Conservation (phyloP, 139 green algal species). For the Micractinium sp. region DNA sequence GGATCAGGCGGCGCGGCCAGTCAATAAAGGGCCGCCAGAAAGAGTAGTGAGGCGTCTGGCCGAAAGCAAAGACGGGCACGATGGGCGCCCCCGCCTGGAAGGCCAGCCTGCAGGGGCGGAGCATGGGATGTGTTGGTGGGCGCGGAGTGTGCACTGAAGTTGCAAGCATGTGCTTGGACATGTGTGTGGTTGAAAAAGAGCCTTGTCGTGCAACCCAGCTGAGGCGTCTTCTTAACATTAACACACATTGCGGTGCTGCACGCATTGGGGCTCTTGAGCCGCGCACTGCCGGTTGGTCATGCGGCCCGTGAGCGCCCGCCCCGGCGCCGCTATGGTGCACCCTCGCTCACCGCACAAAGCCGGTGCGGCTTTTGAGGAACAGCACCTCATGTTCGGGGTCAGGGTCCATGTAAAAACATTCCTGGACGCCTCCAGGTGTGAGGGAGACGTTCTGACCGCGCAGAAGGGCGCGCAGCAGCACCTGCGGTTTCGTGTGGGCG, state of each 20-base stretch:
- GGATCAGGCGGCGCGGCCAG: conserved; percentile 20
- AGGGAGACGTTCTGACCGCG: conserved; percentile 39
- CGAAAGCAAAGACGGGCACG: conserved; percentile 90
- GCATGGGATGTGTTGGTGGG: neutral
- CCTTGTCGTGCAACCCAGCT: neutral
- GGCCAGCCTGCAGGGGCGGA: conserved; percentile 55
- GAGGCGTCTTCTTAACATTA: too few relatives aligned
- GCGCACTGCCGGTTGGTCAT: too few relatives aligned
- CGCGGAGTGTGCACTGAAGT: neutral
- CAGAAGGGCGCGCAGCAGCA: neutral
- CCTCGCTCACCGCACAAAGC: conserved; percentile 72
- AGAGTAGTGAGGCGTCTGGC: conserved; percentile 80
- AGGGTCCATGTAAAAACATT: conserved; percentile 77
- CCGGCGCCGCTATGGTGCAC: too few relatives aligned
- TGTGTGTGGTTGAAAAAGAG: too few relatives aligned
- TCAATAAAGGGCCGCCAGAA: conserved; percentile 53
- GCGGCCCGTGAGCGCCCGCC: too few relatives aligned
- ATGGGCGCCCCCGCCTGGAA: conserved; percentile 70
- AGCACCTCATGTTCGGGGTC: conserved; percentile 61
- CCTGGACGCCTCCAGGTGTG: conserved; percentile 62
- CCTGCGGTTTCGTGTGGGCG: neutral
- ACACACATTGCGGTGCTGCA: too few relatives aligned
- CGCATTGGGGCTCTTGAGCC: too few relatives aligned
- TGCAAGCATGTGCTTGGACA: neutral
- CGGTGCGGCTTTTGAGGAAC: conserved; percentile 68